Evolutionary conservation across 768 basidiomycete genomes (phyloP), one percentile per base, ranked within the genome.

Genomic region (Asterophora lycoperdoides): DNA sequence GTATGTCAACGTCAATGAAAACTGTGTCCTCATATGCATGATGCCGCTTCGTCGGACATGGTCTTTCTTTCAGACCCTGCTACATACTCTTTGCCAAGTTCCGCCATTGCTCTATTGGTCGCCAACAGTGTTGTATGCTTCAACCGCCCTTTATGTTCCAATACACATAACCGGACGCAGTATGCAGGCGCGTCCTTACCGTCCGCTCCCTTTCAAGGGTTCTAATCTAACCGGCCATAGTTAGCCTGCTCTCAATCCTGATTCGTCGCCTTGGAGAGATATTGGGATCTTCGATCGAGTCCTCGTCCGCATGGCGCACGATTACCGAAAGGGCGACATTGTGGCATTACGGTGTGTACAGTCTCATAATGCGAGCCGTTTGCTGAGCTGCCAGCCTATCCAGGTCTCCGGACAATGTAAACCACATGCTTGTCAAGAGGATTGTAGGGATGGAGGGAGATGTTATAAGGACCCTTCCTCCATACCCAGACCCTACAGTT

Each of bases 191-290:
- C 48, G 70, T 42, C 46, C 33, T 39, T 14, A 4, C 26, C 34
- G 32, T 35, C n/a, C 42, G 35, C 33, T 36, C 19, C 8, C 17
- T 18, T 17, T 13, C 9, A 10, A 38, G 2, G 42, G 28, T 17
- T 42, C 44, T 39, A 44, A 41, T 42, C 44, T 39, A 44, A 41
- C 36, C 4, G 36, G 29, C 32, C 38, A 28, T 47, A 68, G 66
- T 60, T 70, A 83, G 80, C 76, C 87, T 26, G 86, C 84, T 28
- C 72, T 89, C 48, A 89, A 89, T 60, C 87, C 87, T 29, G 79
- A 88, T 60, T 71, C 74, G 4, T 88, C 85, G 1, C 41, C 62
- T 7, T 79, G 71, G 73, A 72, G 73, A 52, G 87, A 89, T 58
- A 61, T 85, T 30, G 83, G 73, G 13, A 52, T 88, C 15, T 88